Evolutionary conservation across 352 stramenopile genomes (phyloP), one percentile per base, ranked within the genome.

Genomic region (Globisporangium parvum): DNA sequence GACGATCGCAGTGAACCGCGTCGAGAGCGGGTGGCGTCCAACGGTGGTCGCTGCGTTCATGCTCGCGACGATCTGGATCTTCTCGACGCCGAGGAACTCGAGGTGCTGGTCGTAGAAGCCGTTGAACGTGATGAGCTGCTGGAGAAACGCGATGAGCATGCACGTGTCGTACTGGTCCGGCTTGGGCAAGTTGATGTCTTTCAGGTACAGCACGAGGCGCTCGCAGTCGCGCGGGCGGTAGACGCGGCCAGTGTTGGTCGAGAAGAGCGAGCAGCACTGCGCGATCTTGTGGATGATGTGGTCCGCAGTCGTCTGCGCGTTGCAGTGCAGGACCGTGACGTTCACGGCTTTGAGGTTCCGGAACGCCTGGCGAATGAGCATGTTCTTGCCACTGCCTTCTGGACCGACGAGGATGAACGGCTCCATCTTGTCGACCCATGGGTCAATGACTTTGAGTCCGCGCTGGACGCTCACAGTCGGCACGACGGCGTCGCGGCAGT

Each of bases 51-150:
- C 77, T 2, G 92, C 87, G 60, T 98, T 98, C 79, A 98, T 98
- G 9, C 82, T 96, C 4, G 87, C 89, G 18, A 98, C 92, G 37
- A 98, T 96, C 45, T 98, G 89, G 37, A 98, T 86, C 37, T 90
- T 88, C 51, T 98, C 91, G 12, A 98, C 71, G 18, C 87, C 78
- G 21, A 98, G 67, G 59, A 98, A 98, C 70, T 98, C 92, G 21
- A 98, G 66, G 44, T 94, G 76, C 20, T 91, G 83, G 58, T 98
- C 89, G 70, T 98, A 98, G 60, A 98, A 98, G n/a, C 95, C 95
- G 23, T 93, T 84, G 61, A 97, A 97, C 0, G 94, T 98, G 54
- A 98, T 73, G 21, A 98, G 65, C 65, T 98, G 94, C 68, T 98
- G 95, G 3, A 98, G 71, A 66, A 98, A 98, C 5, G 93, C 91